Evolutionary conservation across 176 grass and related monocot species (phyloP).

Genomic region (barley (Hordeum vulgare)): MorexV3_pseudomolecules_assembly NC_058520.1:100883642-100884141

Average conservation of each 20-base stretch:
- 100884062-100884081: neutral
- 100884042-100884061: constrained; percentile 37
- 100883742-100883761: constrained; percentile 24
- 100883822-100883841: constrained; percentile 28
- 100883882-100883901: constrained; percentile 22
- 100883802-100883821: neutral
- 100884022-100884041: constrained; percentile 37
- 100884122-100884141: neutral
- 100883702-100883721: constrained; percentile 46
- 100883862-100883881: constrained; percentile 64
- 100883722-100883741: constrained; percentile 25
- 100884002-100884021: constrained; percentile 29
- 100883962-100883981: constrained; percentile 42
- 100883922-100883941: constrained; percentile 68
- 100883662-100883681: constrained; percentile 30
- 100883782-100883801: neutral
- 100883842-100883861: constrained; percentile 53
- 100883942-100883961: constrained; percentile 70
- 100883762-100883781: constrained; percentile 51
- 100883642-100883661: constrained; percentile 23
- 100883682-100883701: constrained; percentile 26
- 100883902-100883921: constrained; percentile 12
- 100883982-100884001: neutral
- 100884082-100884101: neutral
- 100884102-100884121: neutral